These are phyloP conservation scores for Phascolomyces articulosus DNA, from an alignment of 371 early-diverging fungal genomes.

Conservation along the genomic window DNA sequence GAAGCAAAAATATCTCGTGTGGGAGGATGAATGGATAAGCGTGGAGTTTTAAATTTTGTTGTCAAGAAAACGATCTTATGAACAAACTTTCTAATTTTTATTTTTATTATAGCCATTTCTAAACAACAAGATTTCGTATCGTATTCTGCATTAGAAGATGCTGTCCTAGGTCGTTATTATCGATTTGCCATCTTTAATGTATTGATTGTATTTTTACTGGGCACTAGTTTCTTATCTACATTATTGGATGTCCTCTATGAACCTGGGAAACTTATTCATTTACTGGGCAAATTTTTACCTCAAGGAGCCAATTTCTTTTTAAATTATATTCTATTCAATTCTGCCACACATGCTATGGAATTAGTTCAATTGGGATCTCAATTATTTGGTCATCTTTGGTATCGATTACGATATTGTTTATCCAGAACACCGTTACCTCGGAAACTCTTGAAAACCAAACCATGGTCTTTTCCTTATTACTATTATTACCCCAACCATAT, in stretches of 20 bases:
- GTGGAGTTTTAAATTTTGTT: slow-evolving; percentile 27
- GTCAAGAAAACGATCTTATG: slow-evolving; percentile 10
- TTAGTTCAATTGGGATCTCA: slow-evolving; percentile 68
- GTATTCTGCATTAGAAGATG: slow-evolving; percentile 65
- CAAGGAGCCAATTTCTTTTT: slow-evolving; percentile 81
- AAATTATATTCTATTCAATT: slow-evolving; percentile 76
- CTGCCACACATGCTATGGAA: slow-evolving; percentile 72
- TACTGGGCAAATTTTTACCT: slow-evolving; percentile 69
- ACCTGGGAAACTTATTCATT: slow-evolving; percentile 66
- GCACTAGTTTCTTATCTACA: slow-evolving; percentile 75
- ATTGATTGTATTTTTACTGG: slow-evolving; percentile 83
- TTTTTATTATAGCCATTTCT: slow-evolving; percentile 42
- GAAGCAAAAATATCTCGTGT: no score
- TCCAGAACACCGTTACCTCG: slow-evolving; percentile 75
- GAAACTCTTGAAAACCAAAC: slow-evolving; percentile 47
- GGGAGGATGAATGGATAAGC: no score
- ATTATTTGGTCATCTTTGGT: slow-evolving; percentile 49
- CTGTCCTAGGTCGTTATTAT: slow-evolving; percentile 78
- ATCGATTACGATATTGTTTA: slow-evolving; percentile 46
- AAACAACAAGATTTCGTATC: slow-evolving; percentile 61
- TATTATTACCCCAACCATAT: slow-evolving; percentile 75
- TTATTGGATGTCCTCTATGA: slow-evolving; percentile 69
- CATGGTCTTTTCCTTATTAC: slow-evolving; percentile 69
- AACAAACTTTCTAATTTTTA: background rate
- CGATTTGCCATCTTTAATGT: slow-evolving; percentile 92